phyloP scores from a whole-genome alignment of 192 early-diverging fungal genomes.

The Helicostylum pulchrum region DNA sequence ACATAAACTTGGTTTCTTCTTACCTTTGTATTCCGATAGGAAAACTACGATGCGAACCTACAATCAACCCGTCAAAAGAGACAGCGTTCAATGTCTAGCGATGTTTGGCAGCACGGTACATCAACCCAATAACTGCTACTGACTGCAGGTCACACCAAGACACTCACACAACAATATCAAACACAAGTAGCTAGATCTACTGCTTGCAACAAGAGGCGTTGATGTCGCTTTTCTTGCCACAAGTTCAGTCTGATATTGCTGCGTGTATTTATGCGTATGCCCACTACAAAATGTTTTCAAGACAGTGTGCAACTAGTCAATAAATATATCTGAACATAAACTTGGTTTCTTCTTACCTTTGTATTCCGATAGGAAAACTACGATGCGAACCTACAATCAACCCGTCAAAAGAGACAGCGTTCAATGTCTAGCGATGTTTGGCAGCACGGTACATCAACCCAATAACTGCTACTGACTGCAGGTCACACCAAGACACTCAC shows the following conservation, averaged over 20 bases:
- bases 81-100: conserved; percentile 10
- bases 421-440: conserved; percentile 13
- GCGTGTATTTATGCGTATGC: no score
- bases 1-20: no score
- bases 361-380: not conserved
- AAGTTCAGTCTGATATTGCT: conserved; percentile 5
- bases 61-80: conserved; percentile 8
- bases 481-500: not conserved
- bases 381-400: conserved; percentile 2
- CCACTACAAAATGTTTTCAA: no score
- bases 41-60: not conserved
- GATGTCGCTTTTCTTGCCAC: conserved; percentile 11
- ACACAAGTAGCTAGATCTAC: conserved; percentile 13
- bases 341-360: no score
- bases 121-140: conserved; percentile 11
- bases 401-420: conserved; percentile 8
- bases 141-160: conserved; percentile 1
- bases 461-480: conserved; percentile 9
- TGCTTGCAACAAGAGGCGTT: conserved; percentile 5
- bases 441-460: conserved; percentile 12
- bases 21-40: no score
- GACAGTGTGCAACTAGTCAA: no score
- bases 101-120: conserved; percentile 13
- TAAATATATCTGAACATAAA: no score
- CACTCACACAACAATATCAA: conserved; percentile 3